Conservation (phyloP, 805 yeast species). For the Yamadazyma sp. region DNA sequence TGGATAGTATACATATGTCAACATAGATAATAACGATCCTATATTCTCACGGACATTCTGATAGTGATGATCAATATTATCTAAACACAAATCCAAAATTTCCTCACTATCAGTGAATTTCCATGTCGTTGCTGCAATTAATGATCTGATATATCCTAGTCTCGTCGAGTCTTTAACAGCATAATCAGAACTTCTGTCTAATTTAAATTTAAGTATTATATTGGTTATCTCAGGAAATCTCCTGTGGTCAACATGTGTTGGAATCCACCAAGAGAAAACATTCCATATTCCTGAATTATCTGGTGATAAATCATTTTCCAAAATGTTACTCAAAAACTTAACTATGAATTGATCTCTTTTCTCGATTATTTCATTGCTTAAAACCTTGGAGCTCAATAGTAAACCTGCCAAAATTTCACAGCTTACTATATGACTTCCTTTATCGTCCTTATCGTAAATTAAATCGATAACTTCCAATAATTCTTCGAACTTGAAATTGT, state of each 20-base stretch:
- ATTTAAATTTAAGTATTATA: constrained; percentile 43
- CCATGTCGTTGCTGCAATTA: constrained; percentile 52
- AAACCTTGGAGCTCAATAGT: constrained; percentile 45
- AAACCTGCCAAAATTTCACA: constrained; percentile 72
- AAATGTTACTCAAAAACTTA: constrained; percentile 41
- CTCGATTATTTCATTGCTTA: constrained; percentile 28
- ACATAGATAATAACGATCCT: constrained; percentile 55
- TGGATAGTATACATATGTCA: constrained; percentile 40
- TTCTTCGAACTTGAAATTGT: constrained; percentile 47
- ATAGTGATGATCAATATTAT: constrained; percentile 61
- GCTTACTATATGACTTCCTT: constrained; percentile 68
- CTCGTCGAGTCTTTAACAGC: constrained; percentile 66
- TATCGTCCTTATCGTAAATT: constrained; percentile 62
- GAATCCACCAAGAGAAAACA: constrained; percentile 71
- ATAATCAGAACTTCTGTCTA: constrained; percentile 52
- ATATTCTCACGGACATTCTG: constrained; percentile 68
- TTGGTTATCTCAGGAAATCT: constrained; percentile 54
- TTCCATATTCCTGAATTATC: constrained; percentile 75
- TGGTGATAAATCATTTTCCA: constrained; percentile 63
- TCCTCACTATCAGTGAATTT: constrained; percentile 49
- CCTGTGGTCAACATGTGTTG: constrained; percentile 63
- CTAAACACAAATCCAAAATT: constrained; percentile 42
- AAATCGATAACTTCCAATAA: constrained; percentile 47
- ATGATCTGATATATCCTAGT: constrained; percentile 51
- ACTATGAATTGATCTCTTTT: constrained; percentile 47